Conservation (phyloP, 2,329 filamentous ascomycete species). For the Beauveria scarabaeidicola region DNA sequence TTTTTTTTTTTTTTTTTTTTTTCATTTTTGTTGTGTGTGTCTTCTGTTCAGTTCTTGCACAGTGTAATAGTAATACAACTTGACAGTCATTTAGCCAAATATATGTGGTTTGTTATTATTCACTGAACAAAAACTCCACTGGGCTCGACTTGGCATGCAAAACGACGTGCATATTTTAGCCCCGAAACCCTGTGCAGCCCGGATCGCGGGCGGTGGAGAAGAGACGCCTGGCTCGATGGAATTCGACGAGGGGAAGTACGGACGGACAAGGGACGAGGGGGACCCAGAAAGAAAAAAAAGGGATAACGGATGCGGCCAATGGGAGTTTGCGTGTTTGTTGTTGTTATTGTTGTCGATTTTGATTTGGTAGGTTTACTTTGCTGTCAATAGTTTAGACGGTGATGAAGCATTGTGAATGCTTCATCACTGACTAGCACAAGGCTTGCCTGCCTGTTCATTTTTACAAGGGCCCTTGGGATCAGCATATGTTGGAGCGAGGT, state of each 20-base stretch:
- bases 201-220: conserved; percentile 6
- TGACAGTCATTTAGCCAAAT: background rate
- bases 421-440: background rate
- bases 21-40: too few species aligned
- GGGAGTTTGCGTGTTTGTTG: background rate
- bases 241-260: conserved; percentile 2
- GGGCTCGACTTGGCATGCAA: conserved; percentile 2
- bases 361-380: background rate
- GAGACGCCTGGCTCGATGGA: background rate
- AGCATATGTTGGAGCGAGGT: background rate
- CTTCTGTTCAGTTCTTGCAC: too few species aligned
- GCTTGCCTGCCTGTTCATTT: background rate
- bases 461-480: background rate
- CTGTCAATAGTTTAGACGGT: background rate
- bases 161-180: conserved; percentile 1
- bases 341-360: background rate
- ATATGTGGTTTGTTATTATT: background rate
- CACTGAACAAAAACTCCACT: background rate
- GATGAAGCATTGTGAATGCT: background rate
- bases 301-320: background rate
- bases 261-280: background rate
- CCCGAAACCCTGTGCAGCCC: conserved; percentile 1
- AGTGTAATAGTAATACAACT: background rate
- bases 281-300: background rate
- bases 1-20: too few species aligned